These are phyloP conservation scores for Venturiaceae sp. DNA, from an alignment of 2,329 filamentous ascomycete genomes.

Conservation along the genomic window DNA sequence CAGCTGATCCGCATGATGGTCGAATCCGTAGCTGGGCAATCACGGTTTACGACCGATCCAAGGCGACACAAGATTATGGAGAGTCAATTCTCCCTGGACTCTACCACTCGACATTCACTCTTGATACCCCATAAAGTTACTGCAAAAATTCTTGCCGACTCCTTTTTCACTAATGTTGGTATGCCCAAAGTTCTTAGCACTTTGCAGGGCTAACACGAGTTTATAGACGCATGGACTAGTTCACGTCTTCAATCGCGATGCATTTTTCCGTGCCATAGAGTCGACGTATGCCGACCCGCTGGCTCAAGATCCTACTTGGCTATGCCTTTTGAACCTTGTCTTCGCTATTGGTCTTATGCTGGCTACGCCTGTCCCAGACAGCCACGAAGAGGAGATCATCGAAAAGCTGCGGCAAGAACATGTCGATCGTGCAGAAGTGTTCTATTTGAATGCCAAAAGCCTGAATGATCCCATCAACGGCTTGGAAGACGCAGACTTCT, in stretches of 20 bases:
- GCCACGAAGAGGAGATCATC: constrained; percentile 40
- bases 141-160: constrained; percentile 44
- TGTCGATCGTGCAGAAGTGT: constrained; percentile 48
- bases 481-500: constrained; percentile 54
- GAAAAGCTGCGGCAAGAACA: constrained; percentile 39
- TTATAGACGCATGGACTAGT: constrained; percentile 46
- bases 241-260: constrained; percentile 46
- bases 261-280: constrained; percentile 41
- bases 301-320: constrained; percentile 37
- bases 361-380: constrained; percentile 42
- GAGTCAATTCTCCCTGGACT: constrained; percentile 38
- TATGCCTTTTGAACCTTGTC: constrained; percentile 52
- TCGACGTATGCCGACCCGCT: constrained; percentile 47
- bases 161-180: constrained; percentile 48
- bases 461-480: constrained; percentile 38
- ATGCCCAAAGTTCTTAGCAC: constrained; percentile 23
- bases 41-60: constrained; percentile 49
- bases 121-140: constrained; percentile 47
- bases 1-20: constrained; percentile 53
- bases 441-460: constrained; percentile 50
- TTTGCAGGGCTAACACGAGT: constrained; percentile 19
- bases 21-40: constrained; percentile 42
- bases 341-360: constrained; percentile 54
- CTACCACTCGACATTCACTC: constrained; percentile 36
- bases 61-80: constrained; percentile 48